Base-by-base conservation (phyloP, 495 filamentous ascomycete genomes). In the Penicillium bovifimosum region DNA sequence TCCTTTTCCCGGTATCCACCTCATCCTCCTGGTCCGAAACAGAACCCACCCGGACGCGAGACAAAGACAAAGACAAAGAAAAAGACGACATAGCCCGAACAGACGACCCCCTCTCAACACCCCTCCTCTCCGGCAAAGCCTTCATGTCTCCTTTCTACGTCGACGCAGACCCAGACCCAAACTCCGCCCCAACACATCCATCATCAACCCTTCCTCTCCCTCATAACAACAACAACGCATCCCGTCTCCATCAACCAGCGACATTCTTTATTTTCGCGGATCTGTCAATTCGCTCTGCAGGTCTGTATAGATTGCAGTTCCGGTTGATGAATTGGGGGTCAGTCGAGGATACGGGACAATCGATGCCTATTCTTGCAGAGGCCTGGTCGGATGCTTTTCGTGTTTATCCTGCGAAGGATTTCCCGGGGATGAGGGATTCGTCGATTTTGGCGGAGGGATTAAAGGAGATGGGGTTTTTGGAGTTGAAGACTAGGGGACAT, bases 341-440 rank as follows among this genome's bases (percentile, higher is more conserved):
- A 10, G 64, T 73, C 1, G 67, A 71, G 45, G 73, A 76, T 54
- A 72, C 71, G n/a, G 86, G 85, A 0, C 76, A 79, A 39, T 77
- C 73, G 34, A 80, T 79, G 29, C 80, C 83, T 9, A 82, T 88
- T 20, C 72, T 86, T 6, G 82, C 84, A 0, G 76, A 81, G 28
- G 79, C 78, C 13, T 83, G 87, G 79, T 91, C 86, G 53, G 84
- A 89, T 36, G 73, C 83, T 8, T 96, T 97, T 64, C 83, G 85
- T 18, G 93, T 96, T 17, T 96, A 85, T 66, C 90, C 89, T 16
- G 90, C 92, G n/a, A 96, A 96, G 65, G 92, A 96, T 66, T 97
- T 97, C 56, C 89, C 90, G 0, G 92, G 93, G 7, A 96, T 97
- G 93, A 75, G 83, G 47, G 83, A 73, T 29, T 76, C 73, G 2